These are phyloP conservation scores for Nicotiana benthamiana DNA, from an alignment of 257 asterid genomes.

Conservation along the genomic window DNA sequence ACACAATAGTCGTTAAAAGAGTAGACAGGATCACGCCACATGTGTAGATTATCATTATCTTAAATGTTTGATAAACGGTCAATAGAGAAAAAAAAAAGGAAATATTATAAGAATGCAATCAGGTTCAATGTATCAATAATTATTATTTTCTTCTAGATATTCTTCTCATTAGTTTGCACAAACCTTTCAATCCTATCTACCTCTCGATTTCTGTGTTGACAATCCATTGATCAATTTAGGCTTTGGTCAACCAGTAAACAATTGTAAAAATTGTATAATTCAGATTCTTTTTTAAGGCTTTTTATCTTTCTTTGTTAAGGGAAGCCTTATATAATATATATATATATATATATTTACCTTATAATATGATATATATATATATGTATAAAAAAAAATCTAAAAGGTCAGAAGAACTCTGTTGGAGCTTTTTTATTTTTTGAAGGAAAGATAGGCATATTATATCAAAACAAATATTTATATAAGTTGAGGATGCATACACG, in stretches of 20 bases:
- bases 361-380: too few species aligned
- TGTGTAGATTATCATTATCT: neutral
- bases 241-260: neutral
- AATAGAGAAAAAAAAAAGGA: neutral
- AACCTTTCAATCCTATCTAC: neutral
- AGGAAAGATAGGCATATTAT: too few species aligned
- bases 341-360: too few species aligned
- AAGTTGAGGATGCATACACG: too few species aligned
- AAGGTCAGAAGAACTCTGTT: neutral
- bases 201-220: neutral
- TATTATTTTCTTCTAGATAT: neutral
- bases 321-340: too few species aligned
- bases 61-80: neutral
- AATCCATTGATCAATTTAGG: neutral
- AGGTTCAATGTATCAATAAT: conserved; percentile 7
- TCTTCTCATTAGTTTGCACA: neutral
- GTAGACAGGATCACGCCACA: neutral
- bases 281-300: neutral
- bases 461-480: too few species aligned
- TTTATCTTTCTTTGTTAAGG: neutral
- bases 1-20: neutral
- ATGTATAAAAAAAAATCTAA: too few species aligned
- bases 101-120: neutral
- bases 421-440: too few species aligned
- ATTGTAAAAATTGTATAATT: neutral